These are phyloP conservation scores for Marasmius fiardii DNA, from an alignment of 1,284 basidiomycete species.

Conservation along the genomic window DNA sequence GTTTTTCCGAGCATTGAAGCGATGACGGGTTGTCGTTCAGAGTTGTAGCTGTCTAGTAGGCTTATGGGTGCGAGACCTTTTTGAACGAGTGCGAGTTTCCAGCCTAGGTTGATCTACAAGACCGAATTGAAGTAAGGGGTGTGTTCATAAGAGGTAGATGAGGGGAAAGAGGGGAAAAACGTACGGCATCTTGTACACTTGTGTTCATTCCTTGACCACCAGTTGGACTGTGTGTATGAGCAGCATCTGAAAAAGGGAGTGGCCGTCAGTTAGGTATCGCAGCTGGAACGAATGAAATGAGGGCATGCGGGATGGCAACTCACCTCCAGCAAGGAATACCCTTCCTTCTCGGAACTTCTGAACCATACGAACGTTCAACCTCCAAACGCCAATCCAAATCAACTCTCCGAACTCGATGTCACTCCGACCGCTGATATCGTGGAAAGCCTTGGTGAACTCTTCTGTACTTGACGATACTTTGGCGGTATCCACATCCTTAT, in stretches of 20 bases:
- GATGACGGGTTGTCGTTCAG: constrained; percentile 33
- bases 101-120: constrained; percentile 35
- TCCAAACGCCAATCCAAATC: constrained; percentile 15
- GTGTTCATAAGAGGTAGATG: neutral
- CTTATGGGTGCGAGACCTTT: constrained; percentile 5
- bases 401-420: constrained; percentile 27
- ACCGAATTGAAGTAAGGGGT: too few species aligned
- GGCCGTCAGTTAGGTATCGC: neutral
- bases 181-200: constrained; percentile 23
- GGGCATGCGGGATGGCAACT: neutral
- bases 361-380: constrained; percentile 14
- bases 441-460: constrained; percentile 17
- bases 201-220: constrained; percentile 23
- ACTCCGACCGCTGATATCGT: constrained; percentile 19
- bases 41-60: constrained; percentile 10
- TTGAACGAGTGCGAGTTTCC: constrained; percentile 32
- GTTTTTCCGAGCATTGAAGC: constrained; percentile 23
- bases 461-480: constrained; percentile 23
- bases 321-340: constrained; percentile 28
- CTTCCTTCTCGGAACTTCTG: constrained; percentile 14
- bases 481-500: constrained; percentile 23
- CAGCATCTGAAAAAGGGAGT: constrained; percentile 14
- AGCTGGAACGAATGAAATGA: neutral
- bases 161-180: constrained; percentile 1
- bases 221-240: constrained; percentile 21